Percentiles rank a stretch among this genome's conserved stretches.
Conservation (phyloP, 108 stramenopile genomes). For the Cyclotella sp. region DNA sequence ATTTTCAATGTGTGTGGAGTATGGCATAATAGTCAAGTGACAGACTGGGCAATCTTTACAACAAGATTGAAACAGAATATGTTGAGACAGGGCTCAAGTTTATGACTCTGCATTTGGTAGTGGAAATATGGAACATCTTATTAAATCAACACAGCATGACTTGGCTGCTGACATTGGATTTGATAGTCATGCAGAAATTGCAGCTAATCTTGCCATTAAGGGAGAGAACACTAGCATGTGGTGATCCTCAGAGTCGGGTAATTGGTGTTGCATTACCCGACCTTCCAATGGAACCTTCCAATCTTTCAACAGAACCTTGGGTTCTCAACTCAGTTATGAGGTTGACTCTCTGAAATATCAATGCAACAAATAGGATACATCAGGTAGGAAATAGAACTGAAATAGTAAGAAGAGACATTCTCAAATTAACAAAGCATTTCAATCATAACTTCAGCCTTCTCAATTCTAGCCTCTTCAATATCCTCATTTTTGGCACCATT, state of each 20-base stretch:
- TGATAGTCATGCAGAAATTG: background rate
- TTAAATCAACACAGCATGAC: conserved; percentile 31
- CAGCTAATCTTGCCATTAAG: background rate
- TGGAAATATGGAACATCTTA: background rate
- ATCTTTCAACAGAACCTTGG: no score
- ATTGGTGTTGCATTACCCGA: no score
- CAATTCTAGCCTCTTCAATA: no score
- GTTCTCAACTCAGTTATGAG: no score
- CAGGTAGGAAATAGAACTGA: no score
- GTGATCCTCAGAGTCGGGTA: conserved; percentile 48
- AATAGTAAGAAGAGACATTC: no score
- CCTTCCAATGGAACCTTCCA: no score
- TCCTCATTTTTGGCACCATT: no score
- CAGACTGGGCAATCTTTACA: conserved; percentile 44
- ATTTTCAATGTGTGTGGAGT: conserved; percentile 38
- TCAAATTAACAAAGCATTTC: no score
- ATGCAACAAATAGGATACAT: no score
- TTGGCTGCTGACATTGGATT: background rate
- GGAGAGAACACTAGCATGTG: conserved; percentile 18
- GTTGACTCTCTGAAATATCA: no score
- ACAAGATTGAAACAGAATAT: conserved; percentile 35
- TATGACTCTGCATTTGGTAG: conserved; percentile 20
- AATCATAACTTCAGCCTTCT: no score
- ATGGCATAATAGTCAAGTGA: conserved; percentile 36
- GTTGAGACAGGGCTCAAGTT: conserved; percentile 13